phyloP scores from a whole-genome alignment of 768 basidiomycete genomes.

The Agaricus sinodeliciosus region DNA sequence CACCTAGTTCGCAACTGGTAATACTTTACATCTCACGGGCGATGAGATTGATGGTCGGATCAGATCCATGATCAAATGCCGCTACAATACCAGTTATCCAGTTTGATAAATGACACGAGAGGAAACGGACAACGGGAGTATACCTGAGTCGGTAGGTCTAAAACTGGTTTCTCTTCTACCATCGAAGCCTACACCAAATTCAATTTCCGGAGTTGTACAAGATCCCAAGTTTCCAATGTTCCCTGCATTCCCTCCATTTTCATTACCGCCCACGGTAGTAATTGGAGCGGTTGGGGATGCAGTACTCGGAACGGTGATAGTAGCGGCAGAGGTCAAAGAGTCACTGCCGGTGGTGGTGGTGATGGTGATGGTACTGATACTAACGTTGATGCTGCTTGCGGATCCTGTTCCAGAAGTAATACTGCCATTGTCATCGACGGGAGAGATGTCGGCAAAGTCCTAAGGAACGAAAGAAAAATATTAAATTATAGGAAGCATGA shows the following conservation, averaged over 20 bases:
- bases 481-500: neutral
- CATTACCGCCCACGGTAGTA: slow-evolving; percentile 8
- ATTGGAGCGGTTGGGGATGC: slow-evolving; percentile 16
- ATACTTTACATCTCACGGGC: slow-evolving; percentile 26
- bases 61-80: slow-evolving; percentile 51
- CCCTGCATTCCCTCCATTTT: slow-evolving; percentile 9
- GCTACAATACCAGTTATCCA: slow-evolving; percentile 17
- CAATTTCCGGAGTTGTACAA: slow-evolving; percentile 48
- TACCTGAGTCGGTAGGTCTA: slow-evolving; percentile 41
- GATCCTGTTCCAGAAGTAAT: slow-evolving; percentile 23
- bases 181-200: slow-evolving; percentile 51
- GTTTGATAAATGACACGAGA: neutral
- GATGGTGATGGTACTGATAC: slow-evolving; percentile 7
- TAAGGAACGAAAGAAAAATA: slow-evolving; percentile 5
- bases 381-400: neutral
- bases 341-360: slow-evolving; percentile 10
- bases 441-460: slow-evolving; percentile 32
- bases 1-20: neutral
- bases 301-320: slow-evolving; percentile 13
- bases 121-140: slow-evolving; percentile 4
- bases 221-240: slow-evolving; percentile 39
- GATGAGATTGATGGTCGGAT: slow-evolving; percentile 55
- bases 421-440: slow-evolving; percentile 33
- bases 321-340: slow-evolving; percentile 11
- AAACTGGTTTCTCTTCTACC: slow-evolving; percentile 48